Evolutionary conservation across 2,329 filamentous ascomycete species (phyloP).

Genomic region (Ophiostoma triangulosporum): DNA sequence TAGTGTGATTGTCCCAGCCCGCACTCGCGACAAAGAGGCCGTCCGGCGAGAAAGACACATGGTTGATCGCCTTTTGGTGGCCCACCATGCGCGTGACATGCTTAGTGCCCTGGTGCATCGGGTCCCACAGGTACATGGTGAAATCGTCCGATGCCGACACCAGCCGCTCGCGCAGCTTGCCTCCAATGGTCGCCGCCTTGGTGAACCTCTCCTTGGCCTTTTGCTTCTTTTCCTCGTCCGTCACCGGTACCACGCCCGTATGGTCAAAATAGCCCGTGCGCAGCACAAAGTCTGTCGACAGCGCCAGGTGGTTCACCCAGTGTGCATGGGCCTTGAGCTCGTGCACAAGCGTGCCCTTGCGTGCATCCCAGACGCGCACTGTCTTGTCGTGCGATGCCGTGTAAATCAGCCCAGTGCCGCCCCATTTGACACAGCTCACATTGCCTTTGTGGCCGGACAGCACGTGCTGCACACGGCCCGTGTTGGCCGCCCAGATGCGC

Average conservation of each 20-base stretch:
- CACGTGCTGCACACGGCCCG: slow-evolving; percentile 65
- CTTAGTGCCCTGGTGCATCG: slow-evolving; percentile 57
- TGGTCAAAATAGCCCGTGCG: slow-evolving; percentile 83
- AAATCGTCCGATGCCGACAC: slow-evolving; percentile 83
- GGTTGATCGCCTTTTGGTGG: slow-evolving; percentile 93
- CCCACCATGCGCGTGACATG: slow-evolving; percentile 80
- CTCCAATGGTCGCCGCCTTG: slow-evolving; percentile 65
- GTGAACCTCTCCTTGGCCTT: slow-evolving; percentile 76
- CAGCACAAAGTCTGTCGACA: slow-evolving; percentile 84
- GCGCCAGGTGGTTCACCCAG: slow-evolving; percentile 88
- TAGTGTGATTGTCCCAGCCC: slow-evolving; percentile 89
- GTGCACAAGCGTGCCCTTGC: slow-evolving; percentile 65
- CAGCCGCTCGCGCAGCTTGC: slow-evolving; percentile 66
- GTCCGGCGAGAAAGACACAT: slow-evolving; percentile 88
- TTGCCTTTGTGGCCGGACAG: slow-evolving; percentile 79
- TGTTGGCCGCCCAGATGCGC: slow-evolving; percentile 72
- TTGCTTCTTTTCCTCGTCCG: slow-evolving; percentile 54
- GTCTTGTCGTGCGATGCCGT: slow-evolving; percentile 84
- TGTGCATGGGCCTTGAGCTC: slow-evolving; percentile 66
- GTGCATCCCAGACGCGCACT: slow-evolving; percentile 78
- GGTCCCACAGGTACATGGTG: slow-evolving; percentile 93
- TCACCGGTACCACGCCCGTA: slow-evolving; percentile 48
- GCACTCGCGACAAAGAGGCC: slow-evolving; percentile 76
- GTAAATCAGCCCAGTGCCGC: slow-evolving; percentile 75
- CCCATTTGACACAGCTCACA: slow-evolving; percentile 88